Evolutionary conservation across 352 stramenopile species (phyloP), one percentile per base, ranked within the genome.

Genomic region (Elongisporangium anandrum): DNA sequence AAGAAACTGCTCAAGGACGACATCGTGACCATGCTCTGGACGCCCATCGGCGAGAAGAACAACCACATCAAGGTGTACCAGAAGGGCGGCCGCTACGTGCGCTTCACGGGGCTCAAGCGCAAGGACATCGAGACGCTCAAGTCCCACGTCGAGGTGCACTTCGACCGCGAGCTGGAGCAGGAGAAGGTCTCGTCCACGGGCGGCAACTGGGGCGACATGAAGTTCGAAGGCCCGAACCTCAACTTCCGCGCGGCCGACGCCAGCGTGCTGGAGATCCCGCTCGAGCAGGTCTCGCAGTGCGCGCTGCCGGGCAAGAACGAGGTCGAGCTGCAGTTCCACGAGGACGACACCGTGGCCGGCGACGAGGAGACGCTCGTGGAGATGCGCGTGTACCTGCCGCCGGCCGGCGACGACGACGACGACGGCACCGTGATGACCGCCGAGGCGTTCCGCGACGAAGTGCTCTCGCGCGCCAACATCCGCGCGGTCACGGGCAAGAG

Each of bases 241-340:
- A 94, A 93, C 71, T 95, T 93, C 57, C 79, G 79, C 52, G 74
- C 75, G 16, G 63, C 69, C 26, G 77, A 88, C 50, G 72, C 79
- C 20, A 89, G 78, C 34, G 72, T 94, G 29, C 81, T 94, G 57
- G 85, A 94, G 54, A 71, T 95, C 48, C 77, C 80, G 23, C 65
- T 92, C 0, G 75, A 92, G 53, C 77, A 88, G 57, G 85, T 95
- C 47, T 90, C 83, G 19, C 83, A 89, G 70, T 96, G 81, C 53
- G 97, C 98, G 7, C 68, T 99, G 57, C 97, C 97, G 0, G 96
- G 93, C 52, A 98, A 96, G 57, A 99, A 99, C 73, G 97, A 99
- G 69, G 97, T 99, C 52, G 96, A 99, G 74, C 75, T 99, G 54
- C 98, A 99, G 79, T 99, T 99, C 72, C 87, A 98, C 68, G 97